Base-by-base conservation (phyloP, 2,329 filamentous ascomycete genomes). In the Ophiostoma quercus region DNA sequence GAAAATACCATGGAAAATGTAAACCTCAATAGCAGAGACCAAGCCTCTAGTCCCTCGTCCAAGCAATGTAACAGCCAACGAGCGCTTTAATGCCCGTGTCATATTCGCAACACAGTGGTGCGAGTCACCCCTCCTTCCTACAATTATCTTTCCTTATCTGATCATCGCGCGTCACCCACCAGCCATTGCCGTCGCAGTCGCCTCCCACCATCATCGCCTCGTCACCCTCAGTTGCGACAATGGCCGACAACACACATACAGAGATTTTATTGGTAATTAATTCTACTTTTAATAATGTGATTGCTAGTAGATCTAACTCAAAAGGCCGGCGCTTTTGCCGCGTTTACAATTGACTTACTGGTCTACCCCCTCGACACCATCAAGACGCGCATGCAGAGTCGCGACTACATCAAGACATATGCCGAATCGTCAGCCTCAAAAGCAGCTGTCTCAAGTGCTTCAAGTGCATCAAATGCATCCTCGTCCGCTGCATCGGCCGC, bases 331-430 rank as follows among this genome's bases (percentile, higher is more conserved):
- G 92, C 92, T 69, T 85, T 91, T 69, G 93, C 93, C 73, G 94
- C 92, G 34, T 92, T 96, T 77, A 90, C 90, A 0, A 90, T 97
- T 70, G 92, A 97, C 78, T 82, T 96, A 67, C 82, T 96, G 19
- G 87, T 97, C 47, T 96, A 95, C 76, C 94, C 93, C 0, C 83
- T 97, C 19, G 94, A 97, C 77, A 97, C 93, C 0, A 83, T 97
- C 75, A 97, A 97, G 78, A 97, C 93, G 8, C 87, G 93, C 11
- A 85, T 92, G 66, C 93, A 96, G 77, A 92, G 90, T 68, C 89
- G 88, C 14, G 86, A 93, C 75, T 95, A 93, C 79, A 81, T 87
- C 51, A 84, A 84, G 67, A 83, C 89, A 0, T 94, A 72, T 63
- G 71, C 69, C 2, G 39, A 65, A 0, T 41, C 68, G 7, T 29